Evolutionary conservation across 2,329 filamentous ascomycete genomes (phyloP).

Genomic region (Fusarium temperatum): DNA sequence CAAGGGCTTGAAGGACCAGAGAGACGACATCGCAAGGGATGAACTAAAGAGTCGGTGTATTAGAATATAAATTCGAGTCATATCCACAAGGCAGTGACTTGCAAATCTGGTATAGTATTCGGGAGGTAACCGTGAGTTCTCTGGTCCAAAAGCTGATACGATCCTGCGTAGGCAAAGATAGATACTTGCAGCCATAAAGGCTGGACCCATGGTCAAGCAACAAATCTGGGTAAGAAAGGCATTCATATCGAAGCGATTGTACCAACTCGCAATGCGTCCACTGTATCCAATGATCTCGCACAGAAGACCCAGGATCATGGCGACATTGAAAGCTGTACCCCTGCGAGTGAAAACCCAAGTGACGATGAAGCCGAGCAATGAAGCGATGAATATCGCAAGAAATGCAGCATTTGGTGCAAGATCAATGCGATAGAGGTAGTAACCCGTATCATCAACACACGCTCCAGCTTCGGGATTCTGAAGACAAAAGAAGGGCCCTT

Average conservation of each 20-base stretch:
- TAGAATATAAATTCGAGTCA: not conserved
- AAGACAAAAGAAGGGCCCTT: slow-evolving; percentile 40
- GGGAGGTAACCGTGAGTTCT: slow-evolving; percentile 59
- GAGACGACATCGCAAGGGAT: slow-evolving; percentile 70
- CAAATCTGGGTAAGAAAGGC: slow-evolving; percentile 66
- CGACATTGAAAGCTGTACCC: slow-evolving; percentile 61
- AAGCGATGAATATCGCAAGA: slow-evolving; percentile 58
- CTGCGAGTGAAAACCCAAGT: slow-evolving; percentile 55
- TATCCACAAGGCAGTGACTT: slow-evolving; percentile 25
- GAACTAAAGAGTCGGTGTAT: slow-evolving; percentile 53
- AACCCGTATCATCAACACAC: slow-evolving; percentile 48
- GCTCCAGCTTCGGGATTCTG: slow-evolving; percentile 37
- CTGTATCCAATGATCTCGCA: slow-evolving; percentile 68
- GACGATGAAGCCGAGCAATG: slow-evolving; percentile 52
- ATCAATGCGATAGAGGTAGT: slow-evolving; percentile 62
- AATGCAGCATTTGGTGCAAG: slow-evolving; percentile 62
- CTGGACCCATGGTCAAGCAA: slow-evolving; percentile 70
- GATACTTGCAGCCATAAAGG: slow-evolving; percentile 70
- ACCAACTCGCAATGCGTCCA: slow-evolving; percentile 64
- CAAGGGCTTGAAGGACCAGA: slow-evolving; percentile 67
- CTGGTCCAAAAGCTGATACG: slow-evolving; percentile 57
- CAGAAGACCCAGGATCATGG: slow-evolving; percentile 62
- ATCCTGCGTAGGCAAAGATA: slow-evolving; percentile 68
- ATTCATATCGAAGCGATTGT: slow-evolving; percentile 60
- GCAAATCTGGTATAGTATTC: slow-evolving; percentile 60